Conservation (phyloP, 23 red algal species). For the Agarophyton chilense region DNA sequence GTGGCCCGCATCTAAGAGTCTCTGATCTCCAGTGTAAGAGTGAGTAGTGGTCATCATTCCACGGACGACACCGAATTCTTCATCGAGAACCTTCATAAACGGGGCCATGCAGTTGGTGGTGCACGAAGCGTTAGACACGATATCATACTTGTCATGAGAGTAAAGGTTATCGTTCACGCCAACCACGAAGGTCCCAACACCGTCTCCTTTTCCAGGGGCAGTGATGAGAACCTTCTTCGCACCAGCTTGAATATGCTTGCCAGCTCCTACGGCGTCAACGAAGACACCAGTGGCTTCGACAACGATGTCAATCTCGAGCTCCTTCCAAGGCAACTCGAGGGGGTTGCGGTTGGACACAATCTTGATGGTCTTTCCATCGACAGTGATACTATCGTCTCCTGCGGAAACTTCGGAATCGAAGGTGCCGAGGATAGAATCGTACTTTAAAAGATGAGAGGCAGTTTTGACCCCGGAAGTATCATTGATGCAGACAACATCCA, state of each 20-base stretch:
- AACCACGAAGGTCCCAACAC: slow-evolving; percentile 84
- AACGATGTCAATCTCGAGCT: slow-evolving; percentile 89
- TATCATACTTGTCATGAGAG: slow-evolving; percentile 79
- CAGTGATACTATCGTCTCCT: slow-evolving; percentile 77
- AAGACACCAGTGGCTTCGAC: slow-evolving; percentile 97
- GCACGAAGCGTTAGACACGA: slow-evolving; percentile 96
- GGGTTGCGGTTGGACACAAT: slow-evolving; percentile 94
- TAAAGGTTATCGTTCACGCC: slow-evolving; percentile 86
- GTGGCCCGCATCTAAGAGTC: slow-evolving; percentile 93
- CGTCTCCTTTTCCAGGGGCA: slow-evolving; percentile 94
- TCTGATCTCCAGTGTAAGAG: slow-evolving; percentile 94
- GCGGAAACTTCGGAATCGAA: slow-evolving; percentile 79
- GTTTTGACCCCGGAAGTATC: slow-evolving; percentile 97
- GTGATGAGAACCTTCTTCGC: slow-evolving; percentile 99
- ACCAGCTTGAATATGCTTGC: slow-evolving; percentile 94
- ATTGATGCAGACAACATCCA: slow-evolving; percentile 96
- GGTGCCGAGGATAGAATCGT: slow-evolving; percentile 94
- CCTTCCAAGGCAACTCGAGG: slow-evolving; percentile 89
- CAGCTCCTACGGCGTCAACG: slow-evolving; percentile 80
- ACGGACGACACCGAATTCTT: slow-evolving; percentile 91
- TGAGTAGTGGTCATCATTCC: slow-evolving; percentile 99
- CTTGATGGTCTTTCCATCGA: slow-evolving; percentile 88
- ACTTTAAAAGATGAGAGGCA: slow-evolving; percentile 97
- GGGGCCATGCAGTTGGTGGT: slow-evolving; percentile 99
- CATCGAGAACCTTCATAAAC: slow-evolving; percentile 94